phyloP scores from a whole-genome alignment of 1,284 basidiomycete genomes.

The Singerocomus inundabilis region DNA sequence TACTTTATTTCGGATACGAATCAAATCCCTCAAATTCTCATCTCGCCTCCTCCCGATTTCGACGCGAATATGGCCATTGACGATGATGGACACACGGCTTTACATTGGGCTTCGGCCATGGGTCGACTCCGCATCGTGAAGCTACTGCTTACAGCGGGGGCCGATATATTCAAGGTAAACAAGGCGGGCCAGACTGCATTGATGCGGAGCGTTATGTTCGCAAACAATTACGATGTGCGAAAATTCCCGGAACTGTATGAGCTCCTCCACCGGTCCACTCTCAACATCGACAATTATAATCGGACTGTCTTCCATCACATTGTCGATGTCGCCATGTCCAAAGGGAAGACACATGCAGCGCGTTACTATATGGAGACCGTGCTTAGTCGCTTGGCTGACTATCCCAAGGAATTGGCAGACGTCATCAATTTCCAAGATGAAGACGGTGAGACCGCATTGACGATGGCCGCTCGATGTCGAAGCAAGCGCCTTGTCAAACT shows the following conservation, averaged over 20 bases:
- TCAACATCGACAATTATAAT: slow-evolving; percentile 98
- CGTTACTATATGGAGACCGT: slow-evolving; percentile 99
- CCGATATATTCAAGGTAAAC: slow-evolving; percentile 97
- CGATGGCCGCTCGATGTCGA: slow-evolving; percentile 93
- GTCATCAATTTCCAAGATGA: slow-evolving; percentile 99
- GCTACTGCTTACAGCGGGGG: slow-evolving; percentile 89
- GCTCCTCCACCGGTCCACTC: slow-evolving; percentile 92
- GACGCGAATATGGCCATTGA: slow-evolving; percentile 97
- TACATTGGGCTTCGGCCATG: slow-evolving; percentile 99
- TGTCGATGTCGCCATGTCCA: slow-evolving; percentile 97
- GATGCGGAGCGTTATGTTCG: slow-evolving; percentile 99
- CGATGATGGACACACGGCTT: slow-evolving; percentile 95
- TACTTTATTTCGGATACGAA: slow-evolving; percentile 99
- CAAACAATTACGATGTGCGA: slow-evolving; percentile 99
- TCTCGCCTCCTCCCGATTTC: slow-evolving; percentile 89
- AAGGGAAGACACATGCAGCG: slow-evolving; percentile 96
- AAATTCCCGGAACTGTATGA: slow-evolving; percentile 99
- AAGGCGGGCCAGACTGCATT: slow-evolving; percentile 95
- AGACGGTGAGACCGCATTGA: slow-evolving; percentile 97
- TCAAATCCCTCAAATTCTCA: slow-evolving; percentile 86
- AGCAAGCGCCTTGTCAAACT: slow-evolving; percentile 97
- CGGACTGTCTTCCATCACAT: slow-evolving; percentile 99
- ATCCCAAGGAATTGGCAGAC: slow-evolving; percentile 94
- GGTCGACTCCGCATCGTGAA: slow-evolving; percentile 97
- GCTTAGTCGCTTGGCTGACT: slow-evolving; percentile 86